Percentiles rank a stretch among this genome's conserved stretches.
phyloP scores from a whole-genome alignment of 345 rosid species.

The Gynandropsis gynandra region DNA sequence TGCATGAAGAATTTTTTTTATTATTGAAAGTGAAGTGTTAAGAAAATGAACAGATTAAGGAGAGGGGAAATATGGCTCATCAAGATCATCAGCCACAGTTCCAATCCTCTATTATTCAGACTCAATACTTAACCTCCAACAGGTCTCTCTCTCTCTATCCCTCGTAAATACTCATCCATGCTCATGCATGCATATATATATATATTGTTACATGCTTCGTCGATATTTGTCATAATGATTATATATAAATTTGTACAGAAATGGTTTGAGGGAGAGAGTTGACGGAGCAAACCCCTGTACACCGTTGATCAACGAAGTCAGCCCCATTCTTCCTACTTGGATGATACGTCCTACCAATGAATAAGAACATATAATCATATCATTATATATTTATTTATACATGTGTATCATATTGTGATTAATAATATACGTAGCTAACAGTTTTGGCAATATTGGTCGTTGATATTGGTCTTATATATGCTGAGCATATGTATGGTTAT shows the following conservation, averaged over 20 bases:
- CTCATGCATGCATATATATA: not conserved
- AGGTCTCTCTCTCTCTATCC: constrained; percentile 35
- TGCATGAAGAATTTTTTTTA: not conserved
- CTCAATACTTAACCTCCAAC: constrained; percentile 33
- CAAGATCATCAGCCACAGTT: constrained; percentile 31
- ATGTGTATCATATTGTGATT: constrained; percentile 15
- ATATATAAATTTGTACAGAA: constrained; percentile 22
- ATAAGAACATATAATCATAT: constrained; percentile 13
- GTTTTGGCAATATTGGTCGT: constrained; percentile 12
- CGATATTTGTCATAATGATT: not conserved
- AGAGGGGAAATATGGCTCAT: constrained; percentile 45
- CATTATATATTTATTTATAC: constrained; percentile 6
- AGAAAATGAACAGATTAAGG: constrained; percentile 54
- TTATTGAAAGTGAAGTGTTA: not conserved
- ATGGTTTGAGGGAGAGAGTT: constrained; percentile 22
- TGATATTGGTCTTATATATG: not conserved
- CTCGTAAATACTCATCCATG: not conserved
- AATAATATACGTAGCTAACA: constrained; percentile 3
- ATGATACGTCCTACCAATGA: constrained; percentile 27
- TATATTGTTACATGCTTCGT: not conserved
- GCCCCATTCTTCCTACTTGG: constrained; percentile 29
- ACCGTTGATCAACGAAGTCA: constrained; percentile 19
- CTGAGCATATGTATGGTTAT: too few relatives aligned
- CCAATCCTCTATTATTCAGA: constrained; percentile 28
- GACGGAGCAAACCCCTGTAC: constrained; percentile 15